phyloP scores from a whole-genome alignment of 2,329 filamentous ascomycete species.

The Chaetoscypha palmicola region DNA sequence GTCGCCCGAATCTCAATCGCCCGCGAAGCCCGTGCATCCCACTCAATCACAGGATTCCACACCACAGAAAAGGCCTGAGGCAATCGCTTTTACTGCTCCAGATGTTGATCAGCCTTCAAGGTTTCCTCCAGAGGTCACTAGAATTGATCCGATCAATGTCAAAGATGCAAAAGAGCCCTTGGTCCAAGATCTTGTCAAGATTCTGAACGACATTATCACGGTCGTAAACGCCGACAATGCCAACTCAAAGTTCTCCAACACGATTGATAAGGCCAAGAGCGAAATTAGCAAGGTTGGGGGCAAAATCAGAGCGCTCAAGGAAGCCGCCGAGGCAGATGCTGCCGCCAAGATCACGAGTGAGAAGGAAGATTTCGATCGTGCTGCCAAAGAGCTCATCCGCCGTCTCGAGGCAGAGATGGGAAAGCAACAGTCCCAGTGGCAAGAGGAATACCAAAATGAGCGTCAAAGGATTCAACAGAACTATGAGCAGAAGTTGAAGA shows the following conservation, averaged over 20 bases:
- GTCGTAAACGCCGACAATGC: constrained; percentile 84
- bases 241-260: constrained; percentile 66
- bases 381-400: constrained; percentile 77
- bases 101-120: constrained; percentile 61
- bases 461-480: constrained; percentile 68
- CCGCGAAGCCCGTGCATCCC: constrained; percentile 16
- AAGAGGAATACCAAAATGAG: constrained; percentile 81
- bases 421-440: constrained; percentile 74
- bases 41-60: constrained; percentile 6
- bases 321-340: constrained; percentile 69
- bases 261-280: constrained; percentile 78
- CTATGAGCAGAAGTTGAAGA: constrained; percentile 74
- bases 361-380: constrained; percentile 75
- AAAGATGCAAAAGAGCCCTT: constrained; percentile 74
- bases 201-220: constrained; percentile 92
- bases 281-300: constrained; percentile 71
- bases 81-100: constrained; percentile 38
- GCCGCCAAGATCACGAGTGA: constrained; percentile 50
- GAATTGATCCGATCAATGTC: constrained; percentile 72
- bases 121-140: constrained; percentile 52
- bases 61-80: constrained; percentile 1
- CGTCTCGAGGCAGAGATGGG: constrained; percentile 81
- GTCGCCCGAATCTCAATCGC: constrained; percentile 19
- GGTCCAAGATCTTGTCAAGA: constrained; percentile 87
- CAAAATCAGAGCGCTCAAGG: constrained; percentile 66